These are phyloP conservation scores for Micractinium sp. DNA, from an alignment of 139 green algal genomes.

Conservation along the genomic window DNA sequence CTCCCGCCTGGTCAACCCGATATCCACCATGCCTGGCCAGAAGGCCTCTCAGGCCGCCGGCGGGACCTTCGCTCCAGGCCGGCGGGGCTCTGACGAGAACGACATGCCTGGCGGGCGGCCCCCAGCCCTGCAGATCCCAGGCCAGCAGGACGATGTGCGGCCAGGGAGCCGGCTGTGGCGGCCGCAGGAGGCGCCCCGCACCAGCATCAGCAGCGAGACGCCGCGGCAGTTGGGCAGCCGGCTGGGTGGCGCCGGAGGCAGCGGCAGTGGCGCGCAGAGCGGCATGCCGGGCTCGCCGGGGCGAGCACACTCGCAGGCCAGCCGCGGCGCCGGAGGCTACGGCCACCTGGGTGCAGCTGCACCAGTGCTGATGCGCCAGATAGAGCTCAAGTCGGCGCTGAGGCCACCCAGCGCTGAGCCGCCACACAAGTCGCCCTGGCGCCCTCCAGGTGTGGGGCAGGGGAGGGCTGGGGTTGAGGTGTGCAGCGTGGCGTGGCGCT, in stretches of 20 bases:
- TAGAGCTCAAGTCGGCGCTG: constrained; percentile 39
- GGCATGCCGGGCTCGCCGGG: constrained; percentile 4
- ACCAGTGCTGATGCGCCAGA: constrained; percentile 40
- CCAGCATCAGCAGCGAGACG: constrained; percentile 6
- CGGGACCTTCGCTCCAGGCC: not conserved
- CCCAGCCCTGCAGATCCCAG: not conserved
- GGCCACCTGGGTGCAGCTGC: not conserved
- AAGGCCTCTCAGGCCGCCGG: not conserved
- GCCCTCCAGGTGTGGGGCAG: constrained; percentile 33
- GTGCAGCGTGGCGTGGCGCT: not conserved
- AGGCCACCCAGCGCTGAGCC: constrained; percentile 11
- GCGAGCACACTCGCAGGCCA: not conserved
- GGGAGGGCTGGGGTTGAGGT: not conserved
- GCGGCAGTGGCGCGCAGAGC: not conserved
- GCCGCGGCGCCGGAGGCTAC: not conserved
- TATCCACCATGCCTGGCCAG: constrained; percentile 32
- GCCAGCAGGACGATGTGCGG: not conserved
- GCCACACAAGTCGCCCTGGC: constrained; percentile 39
- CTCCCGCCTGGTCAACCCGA: constrained; percentile 33
- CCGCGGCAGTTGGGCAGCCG: not conserved
- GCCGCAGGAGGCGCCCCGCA: constrained; percentile 13
- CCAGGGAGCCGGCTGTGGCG: constrained; percentile 15
- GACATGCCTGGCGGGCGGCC: not conserved
- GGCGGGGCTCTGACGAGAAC: constrained; percentile 3
- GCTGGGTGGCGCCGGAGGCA: not conserved